Evolutionary conservation across 805 yeast genomes (phyloP).

Genomic region (Nakazawaea wickerhamii): DNA sequence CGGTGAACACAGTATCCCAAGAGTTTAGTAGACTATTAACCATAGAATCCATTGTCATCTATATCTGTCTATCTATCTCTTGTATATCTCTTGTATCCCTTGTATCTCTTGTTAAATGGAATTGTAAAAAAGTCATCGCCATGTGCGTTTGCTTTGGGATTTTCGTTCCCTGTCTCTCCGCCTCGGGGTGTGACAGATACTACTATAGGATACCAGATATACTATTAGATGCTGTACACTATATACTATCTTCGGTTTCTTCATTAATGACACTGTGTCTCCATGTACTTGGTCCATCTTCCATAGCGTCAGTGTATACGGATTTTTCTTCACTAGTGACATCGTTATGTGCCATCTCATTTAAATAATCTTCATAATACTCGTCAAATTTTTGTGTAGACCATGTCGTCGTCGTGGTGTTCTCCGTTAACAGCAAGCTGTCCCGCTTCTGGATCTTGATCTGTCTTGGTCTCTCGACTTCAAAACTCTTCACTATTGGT

Average conservation of each 20-base stretch:
- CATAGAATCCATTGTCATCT: constrained; percentile 23
- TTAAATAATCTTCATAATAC: constrained; percentile 6
- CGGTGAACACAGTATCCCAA: constrained; percentile 19
- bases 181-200: too few species aligned
- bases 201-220: too few species aligned
- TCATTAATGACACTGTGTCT: constrained; percentile 16
- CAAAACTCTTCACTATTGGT: constrained; percentile 1
- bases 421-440: constrained; percentile 1
- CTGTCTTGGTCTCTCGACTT: constrained; percentile 21
- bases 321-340: constrained; percentile 8
- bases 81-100: too few species aligned
- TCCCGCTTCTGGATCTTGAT: constrained; percentile 16
- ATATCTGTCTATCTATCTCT: too few species aligned
- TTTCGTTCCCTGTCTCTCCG: not conserved
- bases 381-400: not conserved
- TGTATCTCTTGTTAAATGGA: not conserved
- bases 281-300: constrained; percentile 13
- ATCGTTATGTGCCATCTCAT: constrained; percentile 11
- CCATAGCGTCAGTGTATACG: constrained; percentile 14
- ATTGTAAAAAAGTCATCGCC: constrained; percentile 8
- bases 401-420: constrained; percentile 5
- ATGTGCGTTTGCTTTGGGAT: constrained; percentile 1
- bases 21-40: constrained; percentile 23
- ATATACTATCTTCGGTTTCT: not conserved
- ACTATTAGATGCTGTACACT: not conserved